A percentile compares a stretch with the other conserved stretches of the same genome.
These are phyloP conservation scores for Apophysomyces trapeziformis DNA, from an alignment of 371 early-diverging fungal genomes.

Conservation along the genomic window DNA sequence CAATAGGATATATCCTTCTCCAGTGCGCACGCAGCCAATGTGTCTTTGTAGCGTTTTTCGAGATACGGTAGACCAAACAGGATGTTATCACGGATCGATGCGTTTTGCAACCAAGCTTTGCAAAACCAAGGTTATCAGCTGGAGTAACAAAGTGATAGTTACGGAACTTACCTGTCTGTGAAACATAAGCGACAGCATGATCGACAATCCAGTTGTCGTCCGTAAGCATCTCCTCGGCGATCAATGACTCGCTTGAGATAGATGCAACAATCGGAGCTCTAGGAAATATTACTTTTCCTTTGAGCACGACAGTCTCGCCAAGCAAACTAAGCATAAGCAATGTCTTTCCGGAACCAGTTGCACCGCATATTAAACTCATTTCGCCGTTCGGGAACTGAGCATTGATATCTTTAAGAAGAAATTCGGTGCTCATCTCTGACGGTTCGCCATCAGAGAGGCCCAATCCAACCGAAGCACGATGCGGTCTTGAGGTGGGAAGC, in stretches of 20 bases:
- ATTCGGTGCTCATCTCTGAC: conserved; percentile 35
- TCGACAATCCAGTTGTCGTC: conserved; percentile 19
- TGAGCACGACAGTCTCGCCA: conserved; percentile 58
- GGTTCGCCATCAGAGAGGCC: conserved; percentile 6
- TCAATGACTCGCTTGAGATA: conserved; percentile 19
- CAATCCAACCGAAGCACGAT: conserved; percentile 18
- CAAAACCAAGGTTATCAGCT: neutral
- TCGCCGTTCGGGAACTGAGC: conserved; percentile 60
- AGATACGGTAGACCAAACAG: conserved; percentile 42
- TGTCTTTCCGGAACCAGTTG: conserved; percentile 74
- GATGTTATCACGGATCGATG: conserved; percentile 62
- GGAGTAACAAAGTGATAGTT: neutral
- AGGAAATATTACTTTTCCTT: conserved; percentile 51
- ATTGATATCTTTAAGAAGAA: conserved; percentile 50
- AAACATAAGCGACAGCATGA: conserved; percentile 23
- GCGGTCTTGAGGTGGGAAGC: conserved; percentile 19
- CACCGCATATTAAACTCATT: conserved; percentile 64
- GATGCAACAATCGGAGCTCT: conserved; percentile 40
- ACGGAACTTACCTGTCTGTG: conserved; percentile 19
- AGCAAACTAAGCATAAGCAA: conserved; percentile 67
- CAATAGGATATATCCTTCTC: conserved; percentile 46
- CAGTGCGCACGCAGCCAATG: conserved; percentile 61
- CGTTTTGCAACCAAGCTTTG: conserved; percentile 81
- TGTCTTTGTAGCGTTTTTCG: conserved; percentile 44
- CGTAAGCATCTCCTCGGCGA: neutral